Base-by-base conservation (phyloP, 371 early-diverging fungal genomes). In the Furculomyces boomerangus region DNA sequence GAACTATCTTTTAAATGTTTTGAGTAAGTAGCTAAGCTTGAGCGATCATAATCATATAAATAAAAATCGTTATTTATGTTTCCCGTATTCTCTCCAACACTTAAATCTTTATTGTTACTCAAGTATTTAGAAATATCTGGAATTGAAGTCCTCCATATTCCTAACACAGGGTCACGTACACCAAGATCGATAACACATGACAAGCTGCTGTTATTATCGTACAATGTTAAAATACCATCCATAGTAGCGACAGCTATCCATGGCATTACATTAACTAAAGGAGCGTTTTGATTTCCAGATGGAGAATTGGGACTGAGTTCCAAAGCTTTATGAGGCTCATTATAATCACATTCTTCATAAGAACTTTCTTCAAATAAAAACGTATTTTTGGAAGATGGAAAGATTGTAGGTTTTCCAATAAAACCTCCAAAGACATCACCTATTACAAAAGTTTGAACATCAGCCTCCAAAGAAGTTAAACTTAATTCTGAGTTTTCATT, bases 61-160 rank as follows among this genome's bases (percentile, higher is more conserved):
- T n/a, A n/a, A n/a, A n/a, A n/a, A n/a, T n/a, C n/a, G n/a, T n/a
- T n/a, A n/a, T n/a, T n/a, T n/a, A n/a, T n/a, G n/a, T n/a, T n/a
- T n/a, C n/a, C n/a, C n/a, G n/a, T n/a, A n/a, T n/a, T n/a, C n/a
- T n/a, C n/a, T n/a, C n/a, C n/a, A n/a, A n/a, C n/a, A n/a, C n/a
- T n/a, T n/a, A n/a, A n/a, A n/a, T n/a, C n/a, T n/a, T n/a, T n/a
- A n/a, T n/a, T n/a, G n/a, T n/a, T n/a, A n/a, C n/a, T n/a, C n/a
- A n/a, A n/a, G n/a, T n/a, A n/a, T n/a, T n/a, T n/a, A n/a, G n/a
- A n/a, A n/a, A n/a, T n/a, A n/a, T n/a, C n/a, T n/a, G n/a, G n/a
- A 62, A 67, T 67, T 52, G 63, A 58, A 41, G 54, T 55, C 48
- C 63, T 66, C 67, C 67, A 67, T 20, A 67, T 66, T 0, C 67